Evolutionary conservation across 345 rosid genomes (phyloP), one percentile per base, ranked within the genome.

Genomic region (Murraya paniculata): DNA sequence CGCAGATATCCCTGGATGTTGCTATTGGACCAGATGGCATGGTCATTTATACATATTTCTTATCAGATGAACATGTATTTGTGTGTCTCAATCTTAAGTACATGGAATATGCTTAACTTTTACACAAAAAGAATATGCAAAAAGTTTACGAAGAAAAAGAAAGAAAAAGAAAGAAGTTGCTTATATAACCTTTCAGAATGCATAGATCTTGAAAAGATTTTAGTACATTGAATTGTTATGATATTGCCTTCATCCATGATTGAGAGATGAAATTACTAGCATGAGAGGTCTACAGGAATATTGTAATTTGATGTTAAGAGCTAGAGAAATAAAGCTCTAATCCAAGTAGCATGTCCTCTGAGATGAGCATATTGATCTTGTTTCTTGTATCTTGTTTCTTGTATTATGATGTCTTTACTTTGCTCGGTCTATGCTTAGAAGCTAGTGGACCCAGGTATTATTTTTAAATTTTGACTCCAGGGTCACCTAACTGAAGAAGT

Each of bases 301-400:
- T 56, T 71, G 24, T 31, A 33, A 14, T 45, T 27, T 19, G 58
- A 69, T 8, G 16, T 2, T 64, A 64, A 64, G 33, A 28, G 36
- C 4, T 31, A 16, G 38, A 21, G 24, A 50, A 48, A 48, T 70
- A 10, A 70, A 48, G 39, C n/a, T 64, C 67, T 30, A 64, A 30
- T 64, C 59, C 14, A 48, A 22, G n/a, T 48, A 31, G 24, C 38
- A 3, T 27, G 59, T 70, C 28, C 7, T 27, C 22, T 48, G 73
- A 70, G 73, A 48, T 69, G 6, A 68, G 5, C 33, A 6, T 71
- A 31, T 55, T 71, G 45, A 35, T 72, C 50, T 38, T 57, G 21
- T 72, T 69, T 72, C 50, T n/a, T 33, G 21, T 41, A 56, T 56
- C 50, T 38, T 57, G 21, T 72, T 69, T 72, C 50, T n/a, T 33